Base-by-base conservation (phyloP, 2,329 filamentous ascomycete genomes). In the Monilinia fructicola region DNA sequence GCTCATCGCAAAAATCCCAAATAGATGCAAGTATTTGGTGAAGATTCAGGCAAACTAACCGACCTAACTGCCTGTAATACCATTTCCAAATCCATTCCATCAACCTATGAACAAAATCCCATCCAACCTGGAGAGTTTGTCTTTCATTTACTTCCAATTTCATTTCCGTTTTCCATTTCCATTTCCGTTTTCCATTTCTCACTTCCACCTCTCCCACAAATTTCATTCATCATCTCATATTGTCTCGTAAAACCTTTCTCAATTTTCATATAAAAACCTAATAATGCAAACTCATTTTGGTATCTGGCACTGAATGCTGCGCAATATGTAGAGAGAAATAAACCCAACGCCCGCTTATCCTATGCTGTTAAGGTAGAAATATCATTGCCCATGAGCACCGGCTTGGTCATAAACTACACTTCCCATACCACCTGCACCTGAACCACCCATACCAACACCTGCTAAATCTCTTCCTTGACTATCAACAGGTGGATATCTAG, bases 401-500 rank as follows among this genome's bases (percentile, higher is more conserved):
- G 71, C 70, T 54, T 72, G 71, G 9, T 70, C 56, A 59, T 60
- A 56, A 54, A 72, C 61, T 12, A 69, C 64, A 54, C 67, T 64
- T 35, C 70, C 70, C 21, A 63, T 61, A 14, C 69, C 70, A 50
- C 56, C 42, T 9, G 23, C 35, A 23, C 46, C 59, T 54, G 70
- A 50, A 23, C 68, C 66, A 52, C 70, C 70, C n/a, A 65, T 63
- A 18, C 69, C 70, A 53, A 50, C 21, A 11, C 35, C 28, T 16
- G 52, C 54, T 60, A 72, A 52, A 35, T 71, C 70, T 40, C 74
- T 67, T 1, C 74, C 74, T 56, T 71, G 64, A 9, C 68, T 79
- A 75, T 89, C 85, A 7, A 89, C 87, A 9, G 83, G 79, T 0
- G 91, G 91, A 78, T 83, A 95, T 54, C 91, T 84, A 52, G 91